Conservation (phyloP, 2,329 filamentous ascomycete genomes). For the Cadophora gregata region DNA sequence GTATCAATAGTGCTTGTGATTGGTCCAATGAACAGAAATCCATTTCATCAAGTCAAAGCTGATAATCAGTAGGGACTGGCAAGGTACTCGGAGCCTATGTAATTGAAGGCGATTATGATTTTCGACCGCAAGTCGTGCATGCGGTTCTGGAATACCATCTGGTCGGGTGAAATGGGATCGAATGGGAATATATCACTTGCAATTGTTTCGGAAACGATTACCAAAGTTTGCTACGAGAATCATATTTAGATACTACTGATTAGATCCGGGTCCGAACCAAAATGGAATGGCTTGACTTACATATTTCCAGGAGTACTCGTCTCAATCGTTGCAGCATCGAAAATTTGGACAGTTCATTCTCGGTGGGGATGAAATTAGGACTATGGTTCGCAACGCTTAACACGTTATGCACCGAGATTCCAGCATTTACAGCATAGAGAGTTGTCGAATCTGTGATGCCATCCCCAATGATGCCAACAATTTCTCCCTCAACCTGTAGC, state of each 20-base stretch:
- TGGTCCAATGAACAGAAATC: conserved; percentile 19
- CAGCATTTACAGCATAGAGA: conserved; percentile 22
- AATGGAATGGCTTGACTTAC: conserved; percentile 10
- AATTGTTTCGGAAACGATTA: conserved; percentile 13
- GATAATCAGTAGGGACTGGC: conserved; percentile 9
- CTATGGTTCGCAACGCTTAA: conserved; percentile 25
- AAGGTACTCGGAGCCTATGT: conserved; percentile 21
- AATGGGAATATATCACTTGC: conserved; percentile 20
- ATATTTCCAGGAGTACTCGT: conserved; percentile 25
- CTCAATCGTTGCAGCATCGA: conserved; percentile 21
- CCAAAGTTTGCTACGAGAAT: conserved; percentile 22
- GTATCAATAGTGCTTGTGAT: conserved; percentile 21
- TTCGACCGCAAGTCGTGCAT: conserved; percentile 22
- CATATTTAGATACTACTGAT: conserved; percentile 25
- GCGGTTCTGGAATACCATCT: conserved; percentile 22
- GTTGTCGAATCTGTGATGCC: conserved; percentile 28
- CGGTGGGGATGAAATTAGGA: conserved; percentile 23
- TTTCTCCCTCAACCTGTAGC: conserved; percentile 45
- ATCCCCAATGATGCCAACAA: conserved; percentile 30
- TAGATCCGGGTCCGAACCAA: not conserved
- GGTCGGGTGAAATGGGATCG: conserved; percentile 17
- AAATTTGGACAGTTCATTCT: conserved; percentile 28
- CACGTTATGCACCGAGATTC: conserved; percentile 24
- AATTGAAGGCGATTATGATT: conserved; percentile 22
- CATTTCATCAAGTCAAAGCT: conserved; percentile 21